Evolutionary conservation across 2,329 filamentous ascomycete genomes (phyloP).

Genomic region (Penicillium sp.): DNA sequence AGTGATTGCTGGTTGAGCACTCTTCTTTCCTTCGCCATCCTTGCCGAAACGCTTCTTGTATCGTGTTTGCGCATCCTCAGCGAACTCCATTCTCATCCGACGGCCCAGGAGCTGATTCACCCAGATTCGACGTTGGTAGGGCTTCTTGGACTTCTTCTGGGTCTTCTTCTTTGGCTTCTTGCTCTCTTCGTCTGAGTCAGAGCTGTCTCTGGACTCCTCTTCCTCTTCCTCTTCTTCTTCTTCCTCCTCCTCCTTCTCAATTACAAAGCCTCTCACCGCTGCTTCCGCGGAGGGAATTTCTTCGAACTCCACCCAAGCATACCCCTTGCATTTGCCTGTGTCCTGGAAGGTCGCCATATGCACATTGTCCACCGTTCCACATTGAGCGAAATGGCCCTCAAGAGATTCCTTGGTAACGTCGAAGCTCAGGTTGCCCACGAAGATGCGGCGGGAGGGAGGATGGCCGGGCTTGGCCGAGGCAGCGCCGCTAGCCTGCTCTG

Average conservation of each 20-base stretch:
- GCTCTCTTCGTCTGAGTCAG: slow-evolving; percentile 34
- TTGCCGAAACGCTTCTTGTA: slow-evolving; percentile 96
- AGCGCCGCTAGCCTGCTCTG: slow-evolving; percentile 43
- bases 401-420: slow-evolving; percentile 81
- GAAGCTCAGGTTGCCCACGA: slow-evolving; percentile 89
- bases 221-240: slow-evolving; percentile 48
- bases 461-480: slow-evolving; percentile 54
- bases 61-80: slow-evolving; percentile 84
- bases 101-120: slow-evolving; percentile 83
- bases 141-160: slow-evolving; percentile 44
- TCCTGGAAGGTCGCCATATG: slow-evolving; percentile 97
- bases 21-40: slow-evolving; percentile 57
- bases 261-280: slow-evolving; percentile 81
- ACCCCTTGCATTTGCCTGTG: slow-evolving; percentile 96
- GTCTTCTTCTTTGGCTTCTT: slow-evolving; percentile 34
- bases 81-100: slow-evolving; percentile 85
- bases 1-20: slow-evolving; percentile 25
- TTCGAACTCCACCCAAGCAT: slow-evolving; percentile 91
- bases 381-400: slow-evolving; percentile 79
- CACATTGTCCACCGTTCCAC: slow-evolving; percentile 79
- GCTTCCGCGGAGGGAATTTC: slow-evolving; percentile 74
- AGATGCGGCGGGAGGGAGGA: slow-evolving; percentile 78
- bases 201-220: slow-evolving; percentile 46
- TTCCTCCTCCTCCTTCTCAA: slow-evolving; percentile 60
- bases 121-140: slow-evolving; percentile 69